Percentiles rank a stretch among this genome's conserved stretches.
Conservation (phyloP, 768 basidiomycete species). For the Boletus insuetus region DNA sequence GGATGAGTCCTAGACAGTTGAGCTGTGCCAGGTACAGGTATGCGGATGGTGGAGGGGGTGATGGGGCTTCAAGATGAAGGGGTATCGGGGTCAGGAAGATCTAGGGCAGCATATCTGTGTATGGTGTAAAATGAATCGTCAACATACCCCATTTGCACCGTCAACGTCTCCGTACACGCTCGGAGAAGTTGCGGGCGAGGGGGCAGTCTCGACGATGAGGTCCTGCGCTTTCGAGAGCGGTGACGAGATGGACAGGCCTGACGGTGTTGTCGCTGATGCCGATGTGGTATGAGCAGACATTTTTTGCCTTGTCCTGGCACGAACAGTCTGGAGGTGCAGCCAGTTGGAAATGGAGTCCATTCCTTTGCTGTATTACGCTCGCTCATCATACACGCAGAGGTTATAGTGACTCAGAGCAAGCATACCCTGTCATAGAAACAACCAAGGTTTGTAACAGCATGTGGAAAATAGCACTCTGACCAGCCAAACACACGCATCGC, state of each 20-base stretch:
- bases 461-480: too few species aligned
- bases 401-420: too few species aligned
- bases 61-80: constrained; percentile 59
- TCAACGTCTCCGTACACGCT: constrained; percentile 73
- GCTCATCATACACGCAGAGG: too few species aligned
- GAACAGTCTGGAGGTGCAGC: constrained; percentile 12
- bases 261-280: constrained; percentile 6
- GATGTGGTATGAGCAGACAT: constrained; percentile 7
- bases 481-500: too few species aligned
- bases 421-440: too few species aligned
- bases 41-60: too few species aligned
- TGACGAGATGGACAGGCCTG: constrained; percentile 44
- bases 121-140: background rate
- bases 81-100: constrained; percentile 59
- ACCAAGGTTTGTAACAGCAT: too few species aligned
- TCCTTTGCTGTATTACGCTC: too few species aligned
- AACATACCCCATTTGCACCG: constrained; percentile 62
- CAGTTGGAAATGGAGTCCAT: too few species aligned
- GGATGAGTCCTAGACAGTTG: too few species aligned
- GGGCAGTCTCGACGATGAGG: constrained; percentile 81
- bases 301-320: constrained; percentile 47
- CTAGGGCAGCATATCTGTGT: constrained; percentile 34
- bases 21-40: too few species aligned
- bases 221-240: constrained; percentile 75
- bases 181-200: constrained; percentile 70